phyloP scores from a whole-genome alignment of 805 yeast genomes.

The Henningerozyma blattae region DNA sequence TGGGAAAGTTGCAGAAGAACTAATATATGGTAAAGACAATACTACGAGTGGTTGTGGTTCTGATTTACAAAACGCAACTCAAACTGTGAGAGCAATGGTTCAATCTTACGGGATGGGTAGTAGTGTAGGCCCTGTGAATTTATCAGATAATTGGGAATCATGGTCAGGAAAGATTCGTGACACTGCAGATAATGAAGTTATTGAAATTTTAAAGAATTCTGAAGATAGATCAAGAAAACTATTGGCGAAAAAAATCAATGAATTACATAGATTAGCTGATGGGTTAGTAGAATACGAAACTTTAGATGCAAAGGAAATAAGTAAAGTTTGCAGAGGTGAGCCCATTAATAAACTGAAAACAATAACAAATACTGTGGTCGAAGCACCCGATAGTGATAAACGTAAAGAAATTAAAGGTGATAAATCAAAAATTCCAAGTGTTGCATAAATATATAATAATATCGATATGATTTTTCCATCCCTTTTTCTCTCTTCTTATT shows the following conservation, averaged over 20 bases:
- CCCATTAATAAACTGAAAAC: constrained; percentile 54
- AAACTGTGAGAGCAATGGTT: constrained; percentile 93
- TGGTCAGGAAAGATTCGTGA: constrained; percentile 89
- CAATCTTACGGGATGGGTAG: constrained; percentile 95
- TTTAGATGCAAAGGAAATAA: constrained; percentile 81
- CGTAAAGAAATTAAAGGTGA: constrained; percentile 29
- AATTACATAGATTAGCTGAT: constrained; percentile 78
- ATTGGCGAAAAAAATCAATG: constrained; percentile 48
- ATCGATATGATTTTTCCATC: neutral
- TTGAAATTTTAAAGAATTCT: constrained; percentile 58
- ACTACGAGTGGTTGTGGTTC: constrained; percentile 94
- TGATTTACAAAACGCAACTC: constrained; percentile 81
- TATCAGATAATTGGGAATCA: constrained; percentile 84
- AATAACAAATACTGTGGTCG: constrained; percentile 65
- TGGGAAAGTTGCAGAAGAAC: constrained; percentile 94
- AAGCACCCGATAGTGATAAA: constrained; percentile 36
- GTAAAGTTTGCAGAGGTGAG: constrained; percentile 73
- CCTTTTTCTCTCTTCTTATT: neutral
- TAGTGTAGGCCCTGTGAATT: constrained; percentile 80
- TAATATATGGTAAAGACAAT: constrained; percentile 80
- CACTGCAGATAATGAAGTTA: constrained; percentile 85
- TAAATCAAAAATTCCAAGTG: neutral
- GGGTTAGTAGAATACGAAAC: constrained; percentile 95
- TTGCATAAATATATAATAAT: neutral
- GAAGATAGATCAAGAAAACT: constrained; percentile 70